These are phyloP conservation scores for Forsythia suspensa DNA, from an alignment of 257 asterid species.

Conservation along the genomic window DNA sequence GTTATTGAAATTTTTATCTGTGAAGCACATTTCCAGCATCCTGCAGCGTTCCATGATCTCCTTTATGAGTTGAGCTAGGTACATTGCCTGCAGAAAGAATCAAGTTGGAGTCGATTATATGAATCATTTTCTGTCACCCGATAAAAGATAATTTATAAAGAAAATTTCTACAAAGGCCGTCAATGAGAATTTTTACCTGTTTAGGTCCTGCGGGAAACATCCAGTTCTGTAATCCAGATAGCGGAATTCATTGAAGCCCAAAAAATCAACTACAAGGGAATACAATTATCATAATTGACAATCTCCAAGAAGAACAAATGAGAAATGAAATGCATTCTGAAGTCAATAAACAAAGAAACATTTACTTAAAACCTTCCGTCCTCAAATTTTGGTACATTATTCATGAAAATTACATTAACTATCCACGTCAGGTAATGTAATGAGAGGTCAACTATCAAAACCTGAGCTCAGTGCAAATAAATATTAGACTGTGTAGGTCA, in stretches of 20 bases:
- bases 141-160: too few species aligned
- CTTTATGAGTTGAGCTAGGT: conserved; percentile 48
- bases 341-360: background rate
- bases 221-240: conserved; percentile 27
- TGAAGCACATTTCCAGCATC: conserved; percentile 72
- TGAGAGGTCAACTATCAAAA: background rate
- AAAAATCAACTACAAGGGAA: background rate
- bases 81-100: conserved; percentile 33
- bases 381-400: background rate
- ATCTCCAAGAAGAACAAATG: background rate
- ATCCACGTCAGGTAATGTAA: background rate
- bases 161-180: background rate
- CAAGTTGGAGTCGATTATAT: background rate
- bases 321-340: background rate
- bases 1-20: conserved; percentile 47
- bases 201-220: conserved; percentile 16
- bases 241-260: too few species aligned
- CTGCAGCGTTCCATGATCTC: conserved; percentile 40
- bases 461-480: conserved; percentile 14
- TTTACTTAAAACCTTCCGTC: background rate
- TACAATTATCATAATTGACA: background rate
- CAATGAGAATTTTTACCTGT: conserved; percentile 19
- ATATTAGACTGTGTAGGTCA: conserved; percentile 11
- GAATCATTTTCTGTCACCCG: background rate
- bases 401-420: background rate